These are phyloP conservation scores for Scedosporium dehoogii DNA, from an alignment of 2,329 filamentous ascomycete genomes.

Conservation along the genomic window DNA sequence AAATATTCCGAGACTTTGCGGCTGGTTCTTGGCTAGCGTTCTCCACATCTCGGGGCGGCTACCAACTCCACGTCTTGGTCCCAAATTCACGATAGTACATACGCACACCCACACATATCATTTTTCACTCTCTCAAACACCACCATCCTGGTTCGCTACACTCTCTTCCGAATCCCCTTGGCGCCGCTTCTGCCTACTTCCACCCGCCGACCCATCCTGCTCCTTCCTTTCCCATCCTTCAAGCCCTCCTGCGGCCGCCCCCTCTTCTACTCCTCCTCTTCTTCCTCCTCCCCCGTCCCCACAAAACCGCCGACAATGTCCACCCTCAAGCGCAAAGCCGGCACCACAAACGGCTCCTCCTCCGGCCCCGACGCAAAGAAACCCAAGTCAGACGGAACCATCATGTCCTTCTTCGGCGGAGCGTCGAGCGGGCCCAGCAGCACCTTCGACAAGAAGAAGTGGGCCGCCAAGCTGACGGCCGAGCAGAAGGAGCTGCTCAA, in stretches of 20 bases:
- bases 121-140: not conserved
- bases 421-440: conserved; percentile 21
- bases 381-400: conserved; percentile 62
- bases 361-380: conserved; percentile 53
- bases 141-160: not conserved
- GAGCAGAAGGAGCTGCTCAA: conserved; percentile 78
- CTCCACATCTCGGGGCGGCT: not conserved
- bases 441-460: conserved; percentile 76
- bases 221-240: not conserved
- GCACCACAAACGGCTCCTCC: conserved; percentile 22
- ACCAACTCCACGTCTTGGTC: not conserved
- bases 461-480: conserved; percentile 66
- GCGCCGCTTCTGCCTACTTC: not conserved
- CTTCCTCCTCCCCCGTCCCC: not conserved
- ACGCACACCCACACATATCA: not conserved
- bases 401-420: conserved; percentile 79
- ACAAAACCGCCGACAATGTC: conserved; percentile 30
- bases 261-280: not conserved
- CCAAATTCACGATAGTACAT: not conserved
- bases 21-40: not conserved
- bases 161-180: not conserved
- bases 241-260: no score
- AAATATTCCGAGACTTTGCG: not conserved
- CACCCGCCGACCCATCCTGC: not conserved
- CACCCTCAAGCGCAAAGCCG: conserved; percentile 58